Evolutionary conservation across 2,329 filamentous ascomycete genomes (phyloP).

Genomic region (Alternaria arbusti): DNA sequence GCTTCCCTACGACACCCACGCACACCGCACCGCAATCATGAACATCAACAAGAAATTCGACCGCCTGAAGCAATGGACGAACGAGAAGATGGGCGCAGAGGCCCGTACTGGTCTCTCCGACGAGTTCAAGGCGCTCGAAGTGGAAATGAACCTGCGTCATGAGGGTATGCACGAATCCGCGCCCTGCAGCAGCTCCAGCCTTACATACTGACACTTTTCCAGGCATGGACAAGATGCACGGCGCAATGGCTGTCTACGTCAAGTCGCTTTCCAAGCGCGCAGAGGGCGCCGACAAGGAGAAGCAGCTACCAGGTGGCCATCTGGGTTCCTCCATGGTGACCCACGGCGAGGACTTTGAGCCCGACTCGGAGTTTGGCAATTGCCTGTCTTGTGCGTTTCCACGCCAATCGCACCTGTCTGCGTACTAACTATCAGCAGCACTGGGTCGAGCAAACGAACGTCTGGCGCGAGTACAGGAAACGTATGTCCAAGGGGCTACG

Average conservation of each 20-base stretch:
- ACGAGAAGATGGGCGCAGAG: conserved; percentile 93
- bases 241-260: conserved; percentile 82
- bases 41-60: conserved; percentile 87
- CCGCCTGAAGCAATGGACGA: conserved; percentile 96
- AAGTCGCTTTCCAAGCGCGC: conserved; percentile 86
- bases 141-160: conserved; percentile 87
- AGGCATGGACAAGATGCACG: conserved; percentile 92
- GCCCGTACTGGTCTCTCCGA: conserved; percentile 85
- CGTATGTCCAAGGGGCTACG: conserved; percentile 78
- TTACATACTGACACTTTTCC: conserved; percentile 9
- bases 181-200: conserved; percentile 8
- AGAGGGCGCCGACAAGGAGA: conserved; percentile 87
- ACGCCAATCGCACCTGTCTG: not conserved
- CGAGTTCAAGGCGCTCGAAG: conserved; percentile 87
- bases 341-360: conserved; percentile 92
- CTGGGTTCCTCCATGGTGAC: conserved; percentile 84
- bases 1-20: not conserved
- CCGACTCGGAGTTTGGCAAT: conserved; percentile 88
- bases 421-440: conserved; percentile 53
- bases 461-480: conserved; percentile 83
- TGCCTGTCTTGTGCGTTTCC: conserved; percentile 72
- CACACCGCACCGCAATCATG: conserved; percentile 49
- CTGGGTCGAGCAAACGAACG: conserved; percentile 88
- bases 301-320: conserved; percentile 78
- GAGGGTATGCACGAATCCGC: conserved; percentile 67